phyloP scores from a whole-genome alignment of 2,329 filamentous ascomycete genomes.

The Paramyrothecium sp. region DNA sequence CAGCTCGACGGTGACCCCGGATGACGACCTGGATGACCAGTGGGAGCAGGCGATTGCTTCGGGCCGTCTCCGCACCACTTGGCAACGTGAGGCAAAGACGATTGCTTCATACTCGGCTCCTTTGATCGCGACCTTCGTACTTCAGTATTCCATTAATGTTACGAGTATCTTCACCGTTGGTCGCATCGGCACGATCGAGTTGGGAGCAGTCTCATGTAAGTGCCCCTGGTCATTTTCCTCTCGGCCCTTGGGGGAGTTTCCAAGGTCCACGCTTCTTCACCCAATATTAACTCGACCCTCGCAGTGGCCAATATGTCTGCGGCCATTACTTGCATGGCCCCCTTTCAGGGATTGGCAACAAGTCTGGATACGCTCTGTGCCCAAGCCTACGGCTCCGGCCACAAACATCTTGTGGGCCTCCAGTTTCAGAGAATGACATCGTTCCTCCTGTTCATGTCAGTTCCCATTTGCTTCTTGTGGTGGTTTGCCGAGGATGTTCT shows the following conservation, averaged over 20 bases:
- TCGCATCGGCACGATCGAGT: slow-evolving; percentile 64
- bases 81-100: slow-evolving; percentile 85
- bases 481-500: slow-evolving; percentile 65
- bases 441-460: slow-evolving; percentile 69
- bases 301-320: slow-evolving; percentile 68
- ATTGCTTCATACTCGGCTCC: slow-evolving; percentile 70
- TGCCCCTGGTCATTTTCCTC: slow-evolving; percentile 1
- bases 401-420: slow-evolving; percentile 81
- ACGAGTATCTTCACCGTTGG: slow-evolving; percentile 78
- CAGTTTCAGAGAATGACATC: slow-evolving; percentile 80
- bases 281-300: not conserved
- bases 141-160: slow-evolving; percentile 84
- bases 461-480: slow-evolving; percentile 74
- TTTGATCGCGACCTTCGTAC: slow-evolving; percentile 67
- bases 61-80: slow-evolving; percentile 83
- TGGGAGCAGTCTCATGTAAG: slow-evolving; percentile 42
- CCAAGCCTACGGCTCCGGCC: slow-evolving; percentile 90
- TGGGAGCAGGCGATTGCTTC: slow-evolving; percentile 84
- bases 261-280: too few relatives aligned
- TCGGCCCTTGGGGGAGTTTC: not conserved
- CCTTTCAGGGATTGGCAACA: slow-evolving; percentile 83
- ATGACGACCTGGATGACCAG: slow-evolving; percentile 64
- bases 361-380: slow-evolving; percentile 89
- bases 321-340: slow-evolving; percentile 74
- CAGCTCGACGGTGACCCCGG: slow-evolving; percentile 38